Conservation (phyloP, 2,329 filamentous ascomycete species). For the Exophiala alcalophila region DNA sequence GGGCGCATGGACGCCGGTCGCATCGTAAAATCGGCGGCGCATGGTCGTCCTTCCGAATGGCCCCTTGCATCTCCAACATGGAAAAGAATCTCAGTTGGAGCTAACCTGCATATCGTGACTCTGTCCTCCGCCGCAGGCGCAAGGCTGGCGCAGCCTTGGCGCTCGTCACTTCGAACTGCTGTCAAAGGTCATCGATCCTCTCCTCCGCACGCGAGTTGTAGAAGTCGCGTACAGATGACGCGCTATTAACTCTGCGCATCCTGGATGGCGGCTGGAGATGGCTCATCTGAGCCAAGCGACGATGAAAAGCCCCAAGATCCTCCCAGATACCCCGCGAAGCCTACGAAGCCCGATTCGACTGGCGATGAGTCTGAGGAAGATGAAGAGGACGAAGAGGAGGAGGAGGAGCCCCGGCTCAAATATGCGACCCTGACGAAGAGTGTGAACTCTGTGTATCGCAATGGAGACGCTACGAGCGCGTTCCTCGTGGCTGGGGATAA, state of each 20-base stretch:
- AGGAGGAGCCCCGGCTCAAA: constrained; percentile 92
- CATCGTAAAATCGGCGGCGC: constrained; percentile 10
- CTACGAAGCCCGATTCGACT: constrained; percentile 9
- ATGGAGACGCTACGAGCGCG: constrained; percentile 89
- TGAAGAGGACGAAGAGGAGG: constrained; percentile 71
- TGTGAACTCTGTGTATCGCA: constrained; percentile 78
- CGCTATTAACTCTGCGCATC: constrained; percentile 12
- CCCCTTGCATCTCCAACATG: background rate
- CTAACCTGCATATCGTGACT: background rate
- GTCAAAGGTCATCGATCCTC: background rate
- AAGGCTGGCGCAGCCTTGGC: constrained; percentile 18
- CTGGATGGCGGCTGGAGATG: constrained; percentile 32
- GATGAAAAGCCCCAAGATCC: constrained; percentile 15
- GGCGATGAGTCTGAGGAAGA: constrained; percentile 39
- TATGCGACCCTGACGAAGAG: constrained; percentile 83
- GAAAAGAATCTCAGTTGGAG: background rate
- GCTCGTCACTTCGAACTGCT: constrained; percentile 20
- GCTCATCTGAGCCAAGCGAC: constrained; percentile 30
- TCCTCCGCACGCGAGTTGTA: constrained; percentile 3
- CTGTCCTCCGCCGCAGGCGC: background rate
- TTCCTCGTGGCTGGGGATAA: constrained; percentile 93
- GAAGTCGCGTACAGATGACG: constrained; percentile 16
- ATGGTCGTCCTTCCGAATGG: too few relatives aligned
- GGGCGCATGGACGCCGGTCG: constrained; percentile 13
- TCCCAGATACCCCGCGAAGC: constrained; percentile 2